These are phyloP conservation scores for Biscogniauxia marginata DNA, from an alignment of 2,329 filamentous ascomycete genomes.

Conservation along the genomic window DNA sequence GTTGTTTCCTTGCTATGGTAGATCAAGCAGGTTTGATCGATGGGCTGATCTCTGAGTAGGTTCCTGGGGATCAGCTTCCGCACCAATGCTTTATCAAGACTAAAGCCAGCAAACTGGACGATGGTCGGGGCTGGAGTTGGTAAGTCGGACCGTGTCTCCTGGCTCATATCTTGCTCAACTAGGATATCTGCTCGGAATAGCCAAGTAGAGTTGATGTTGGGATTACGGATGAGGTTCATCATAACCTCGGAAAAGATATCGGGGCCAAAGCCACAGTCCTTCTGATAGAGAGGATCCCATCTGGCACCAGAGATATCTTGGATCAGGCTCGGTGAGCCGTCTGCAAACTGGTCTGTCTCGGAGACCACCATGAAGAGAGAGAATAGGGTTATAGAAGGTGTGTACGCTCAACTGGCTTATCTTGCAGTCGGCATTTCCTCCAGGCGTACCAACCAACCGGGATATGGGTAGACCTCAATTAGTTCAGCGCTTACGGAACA, in stretches of 20 bases:
- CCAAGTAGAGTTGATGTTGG: conserved; percentile 76
- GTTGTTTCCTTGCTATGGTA: conserved; percentile 46
- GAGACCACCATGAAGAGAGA: conserved; percentile 31
- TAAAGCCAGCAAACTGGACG: conserved; percentile 45
- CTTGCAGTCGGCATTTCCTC: neutral
- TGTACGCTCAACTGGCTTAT: neutral
- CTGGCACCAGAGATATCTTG: conserved; percentile 34
- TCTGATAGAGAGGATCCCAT: conserved; percentile 57
- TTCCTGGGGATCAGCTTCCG: conserved; percentile 81
- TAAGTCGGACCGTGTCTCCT: conserved; percentile 30
- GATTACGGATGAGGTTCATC: conserved; percentile 73
- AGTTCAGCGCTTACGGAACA: neutral
- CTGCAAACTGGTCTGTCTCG: conserved; percentile 34
- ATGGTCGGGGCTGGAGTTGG: conserved; percentile 33
- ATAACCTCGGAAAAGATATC: conserved; percentile 65
- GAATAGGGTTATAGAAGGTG: conserved; percentile 5
- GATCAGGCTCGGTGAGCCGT: conserved; percentile 34
- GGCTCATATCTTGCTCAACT: conserved; percentile 46
- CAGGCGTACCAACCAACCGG: neutral
- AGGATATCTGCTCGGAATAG: conserved; percentile 77
- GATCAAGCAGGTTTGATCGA: conserved; percentile 82
- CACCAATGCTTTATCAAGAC: conserved; percentile 64
- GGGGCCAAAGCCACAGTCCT: conserved; percentile 61
- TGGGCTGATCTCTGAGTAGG: conserved; percentile 66
- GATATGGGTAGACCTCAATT: neutral